Base-by-base conservation (phyloP, 106 monocot genomes). In the Gastrodia elata region DNA sequence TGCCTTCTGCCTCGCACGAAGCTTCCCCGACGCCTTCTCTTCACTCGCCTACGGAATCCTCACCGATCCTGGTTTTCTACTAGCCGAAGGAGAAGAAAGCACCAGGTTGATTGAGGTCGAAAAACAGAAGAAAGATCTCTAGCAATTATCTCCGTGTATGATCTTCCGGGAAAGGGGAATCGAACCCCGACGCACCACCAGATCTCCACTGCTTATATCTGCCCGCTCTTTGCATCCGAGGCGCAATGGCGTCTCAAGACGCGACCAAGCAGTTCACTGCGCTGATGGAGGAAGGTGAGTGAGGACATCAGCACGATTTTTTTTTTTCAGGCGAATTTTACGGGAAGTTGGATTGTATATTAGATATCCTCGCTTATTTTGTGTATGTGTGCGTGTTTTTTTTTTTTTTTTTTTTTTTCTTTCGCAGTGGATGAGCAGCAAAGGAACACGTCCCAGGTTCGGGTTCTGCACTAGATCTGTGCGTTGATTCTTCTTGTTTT, bases 401-500 rank as follows among this genome's bases (percentile, higher is more conserved):
- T 49, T 59, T 68, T 73, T n/a, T n/a, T n/a, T n/a, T n/a, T n/a
- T n/a, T n/a, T n/a, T n/a, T n/a, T n/a, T n/a, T n/a, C n/a, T n/a
- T n/a, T n/a, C n/a, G 80, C 82, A 82, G 88, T 80, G 73, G 76
- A 84, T 11, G 84, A 82, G 74, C 57, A 73, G 70, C 68, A 75
- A 74, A 74, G 68, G 82, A 55, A 30, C 26, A 75, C 84, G 28
- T 88, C 82, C 55, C 43, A 84, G 88, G 88, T 88, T 71, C 33
- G 82, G 77, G 55, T 57, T 68, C 77, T 27, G 44, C 68, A 15
- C 43, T 6, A 76, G 77, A 76, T 81, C 73, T 70, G 39, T 38
- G 64, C 4, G 34, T 38, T 77, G 52, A 40, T 33, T 41, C 18
- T 44, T 64, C 58, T 37, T 15, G 48, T 71, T 34, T 55, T 38